Percentiles rank a stretch among this genome's conserved stretches.
Evolutionary conservation across 2,329 filamentous ascomycete species (phyloP).

Genomic region (Pseudodiploospora longispora): DNA sequence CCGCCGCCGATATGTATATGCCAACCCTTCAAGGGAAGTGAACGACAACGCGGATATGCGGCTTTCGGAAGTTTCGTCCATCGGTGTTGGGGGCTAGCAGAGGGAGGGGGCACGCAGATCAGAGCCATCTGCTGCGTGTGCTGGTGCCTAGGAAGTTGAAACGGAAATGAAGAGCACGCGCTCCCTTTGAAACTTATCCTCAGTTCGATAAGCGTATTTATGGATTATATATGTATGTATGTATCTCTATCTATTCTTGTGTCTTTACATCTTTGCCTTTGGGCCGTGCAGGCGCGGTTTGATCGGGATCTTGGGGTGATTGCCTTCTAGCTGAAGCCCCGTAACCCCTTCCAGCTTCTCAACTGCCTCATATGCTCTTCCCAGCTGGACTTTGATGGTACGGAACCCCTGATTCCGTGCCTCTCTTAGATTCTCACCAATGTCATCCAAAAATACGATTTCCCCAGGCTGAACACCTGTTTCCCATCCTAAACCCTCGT

Average conservation of each 20-base stretch:
- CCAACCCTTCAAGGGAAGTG: too few relatives aligned
- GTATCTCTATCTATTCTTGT: background rate
- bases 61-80: too few relatives aligned
- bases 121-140: too few relatives aligned
- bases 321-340: conserved; percentile 54
- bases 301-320: conserved; percentile 42
- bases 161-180: background rate
- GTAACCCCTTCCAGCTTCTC: conserved; percentile 69
- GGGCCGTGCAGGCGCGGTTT: conserved; percentile 25
- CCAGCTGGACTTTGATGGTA: conserved; percentile 79
- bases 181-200: background rate
- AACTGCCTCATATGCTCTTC: conserved; percentile 72
- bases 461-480: conserved; percentile 53
- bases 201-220: background rate
- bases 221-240: background rate
- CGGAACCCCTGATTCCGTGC: conserved; percentile 66
- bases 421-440: conserved; percentile 84
- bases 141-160: too few relatives aligned
- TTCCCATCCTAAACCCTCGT: conserved; percentile 34
- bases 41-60: too few relatives aligned
- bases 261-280: conserved; percentile 34
- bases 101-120: too few relatives aligned
- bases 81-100: too few relatives aligned
- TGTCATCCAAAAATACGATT: conserved; percentile 85
- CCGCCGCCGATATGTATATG: too few relatives aligned